A percentile compares a stretch with the other conserved stretches of the same genome.
Evolutionary conservation across 441 rosid species (phyloP).

Genomic region (Kokia cookei): DNA sequence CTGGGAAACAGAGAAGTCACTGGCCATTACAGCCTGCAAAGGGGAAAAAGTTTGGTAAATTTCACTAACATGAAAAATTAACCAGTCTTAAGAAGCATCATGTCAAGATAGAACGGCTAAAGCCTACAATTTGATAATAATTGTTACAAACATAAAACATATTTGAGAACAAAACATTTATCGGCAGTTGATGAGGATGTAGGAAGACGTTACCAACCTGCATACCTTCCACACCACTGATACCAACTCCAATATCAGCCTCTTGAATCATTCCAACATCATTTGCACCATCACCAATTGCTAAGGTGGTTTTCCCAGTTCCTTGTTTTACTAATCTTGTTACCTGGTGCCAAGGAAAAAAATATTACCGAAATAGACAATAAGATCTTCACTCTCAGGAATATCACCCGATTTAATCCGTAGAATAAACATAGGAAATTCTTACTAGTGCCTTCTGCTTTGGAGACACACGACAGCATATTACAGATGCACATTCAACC

Average conservation of each 20-base stretch:
- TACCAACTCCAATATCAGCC: conserved; percentile 99
- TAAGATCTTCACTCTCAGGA: not conserved
- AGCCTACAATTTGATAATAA: not conserved
- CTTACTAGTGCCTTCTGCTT: conserved; percentile 95
- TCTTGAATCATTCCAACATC: conserved; percentile 99
- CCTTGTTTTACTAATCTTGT: conserved; percentile 95
- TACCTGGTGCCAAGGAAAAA: conserved; percentile 41
- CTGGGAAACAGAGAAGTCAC: conserved; percentile 93
- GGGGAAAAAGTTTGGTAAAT: not conserved
- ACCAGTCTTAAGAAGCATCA: not conserved
- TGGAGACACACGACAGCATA: conserved; percentile 98
- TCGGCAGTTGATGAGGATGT: too few relatives aligned
- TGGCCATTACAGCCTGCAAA: conserved; percentile 98
- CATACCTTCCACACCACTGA: conserved; percentile 99
- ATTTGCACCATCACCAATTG: conserved; percentile 98
- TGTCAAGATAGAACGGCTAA: not conserved
- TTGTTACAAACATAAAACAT: too few relatives aligned
- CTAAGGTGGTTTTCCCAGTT: conserved; percentile 89
- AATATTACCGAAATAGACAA: not conserved
- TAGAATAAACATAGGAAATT: not conserved
- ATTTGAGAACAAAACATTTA: too few relatives aligned
- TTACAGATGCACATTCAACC: conserved; percentile 91
- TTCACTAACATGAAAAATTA: not conserved
- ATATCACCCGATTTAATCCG: not conserved
- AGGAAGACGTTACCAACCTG: conserved; percentile 56